phyloP scores from a whole-genome alignment of 1,139 yeast species.

The Candida tropicalis region DNA sequence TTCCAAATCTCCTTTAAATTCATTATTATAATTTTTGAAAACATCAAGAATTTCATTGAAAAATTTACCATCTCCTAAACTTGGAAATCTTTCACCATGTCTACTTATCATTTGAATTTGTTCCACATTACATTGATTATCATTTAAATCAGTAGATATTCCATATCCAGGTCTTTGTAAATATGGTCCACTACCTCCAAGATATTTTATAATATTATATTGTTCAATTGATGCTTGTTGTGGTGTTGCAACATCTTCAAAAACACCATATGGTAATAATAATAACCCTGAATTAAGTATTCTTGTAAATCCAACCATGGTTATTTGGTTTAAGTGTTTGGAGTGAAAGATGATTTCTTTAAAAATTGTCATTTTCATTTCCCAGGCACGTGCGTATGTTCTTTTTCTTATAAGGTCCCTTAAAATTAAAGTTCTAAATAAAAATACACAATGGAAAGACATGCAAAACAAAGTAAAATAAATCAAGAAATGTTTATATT shows the following conservation, averaged over 20 bases:
- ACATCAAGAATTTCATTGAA: slow-evolving; percentile 23
- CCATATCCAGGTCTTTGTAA: slow-evolving; percentile 49
- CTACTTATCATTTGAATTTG: slow-evolving; percentile 66
- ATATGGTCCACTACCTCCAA: slow-evolving; percentile 55
- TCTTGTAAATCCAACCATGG: slow-evolving; percentile 35
- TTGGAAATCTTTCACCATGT: slow-evolving; percentile 76
- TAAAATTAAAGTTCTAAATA: no score
- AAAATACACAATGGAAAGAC: no score
- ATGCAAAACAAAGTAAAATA: no score
- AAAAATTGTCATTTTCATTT: no score
- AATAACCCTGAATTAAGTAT: slow-evolving; percentile 33
- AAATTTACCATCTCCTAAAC: slow-evolving; percentile 29
- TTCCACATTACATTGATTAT: slow-evolving; percentile 59
- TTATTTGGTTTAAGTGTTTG: no score
- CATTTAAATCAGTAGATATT: slow-evolving; percentile 41
- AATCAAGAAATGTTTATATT: no score
- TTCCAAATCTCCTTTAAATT: slow-evolving; percentile 33
- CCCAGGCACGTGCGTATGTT: no score
- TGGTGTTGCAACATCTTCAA: slow-evolving; percentile 37
- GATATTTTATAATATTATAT: slow-evolving; percentile 43
- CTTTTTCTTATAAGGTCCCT: no score
- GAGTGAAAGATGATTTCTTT: no score
- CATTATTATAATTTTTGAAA: slow-evolving; percentile 23
- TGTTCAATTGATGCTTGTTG: slow-evolving; percentile 42
- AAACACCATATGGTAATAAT: slow-evolving; percentile 28